A percentile compares a stretch with the other conserved stretches of the same genome.
Evolutionary conservation across 306 rosid genomes (phyloP).

Genomic region (Trichosanthes truncata): DNA sequence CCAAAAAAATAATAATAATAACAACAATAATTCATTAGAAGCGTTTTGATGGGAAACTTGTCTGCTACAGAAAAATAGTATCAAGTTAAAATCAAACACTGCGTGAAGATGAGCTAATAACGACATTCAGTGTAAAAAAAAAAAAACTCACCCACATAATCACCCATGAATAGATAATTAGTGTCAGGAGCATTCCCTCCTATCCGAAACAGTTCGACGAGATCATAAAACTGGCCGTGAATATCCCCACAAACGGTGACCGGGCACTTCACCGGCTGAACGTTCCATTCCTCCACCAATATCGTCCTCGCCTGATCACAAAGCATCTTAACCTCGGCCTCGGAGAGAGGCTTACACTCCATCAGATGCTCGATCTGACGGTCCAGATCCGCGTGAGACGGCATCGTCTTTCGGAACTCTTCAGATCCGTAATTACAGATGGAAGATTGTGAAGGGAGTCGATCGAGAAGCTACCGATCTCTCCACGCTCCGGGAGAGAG

Average conservation of each 20-base stretch:
- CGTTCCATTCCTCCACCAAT: constrained; percentile 68
- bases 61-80: not conserved
- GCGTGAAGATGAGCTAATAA: not conserved
- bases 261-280: constrained; percentile 74
- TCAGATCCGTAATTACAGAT: constrained; percentile 19
- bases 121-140: not conserved
- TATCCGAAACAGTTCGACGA: constrained; percentile 61
- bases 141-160: constrained; percentile 53
- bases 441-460: not conserved
- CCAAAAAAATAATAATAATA: not conserved
- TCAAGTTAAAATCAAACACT: not conserved
- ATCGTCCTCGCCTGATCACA: constrained; percentile 59
- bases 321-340: constrained; percentile 43
- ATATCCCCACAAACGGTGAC: constrained; percentile 72
- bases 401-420: constrained; percentile 21
- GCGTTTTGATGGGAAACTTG: not conserved
- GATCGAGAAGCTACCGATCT: not conserved
- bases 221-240: constrained; percentile 73
- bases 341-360: constrained; percentile 46
- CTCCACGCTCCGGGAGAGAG: not conserved
- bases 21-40: not conserved
- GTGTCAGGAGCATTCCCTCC: constrained; percentile 68
- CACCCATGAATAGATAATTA: constrained; percentile 73
- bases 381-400: constrained; percentile 58
- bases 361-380: constrained; percentile 56